Percentiles rank a stretch among this genome's conserved stretches.
Conservation (phyloP, 768 basidiomycete genomes). For the Glaciozyma martinii region DNA sequence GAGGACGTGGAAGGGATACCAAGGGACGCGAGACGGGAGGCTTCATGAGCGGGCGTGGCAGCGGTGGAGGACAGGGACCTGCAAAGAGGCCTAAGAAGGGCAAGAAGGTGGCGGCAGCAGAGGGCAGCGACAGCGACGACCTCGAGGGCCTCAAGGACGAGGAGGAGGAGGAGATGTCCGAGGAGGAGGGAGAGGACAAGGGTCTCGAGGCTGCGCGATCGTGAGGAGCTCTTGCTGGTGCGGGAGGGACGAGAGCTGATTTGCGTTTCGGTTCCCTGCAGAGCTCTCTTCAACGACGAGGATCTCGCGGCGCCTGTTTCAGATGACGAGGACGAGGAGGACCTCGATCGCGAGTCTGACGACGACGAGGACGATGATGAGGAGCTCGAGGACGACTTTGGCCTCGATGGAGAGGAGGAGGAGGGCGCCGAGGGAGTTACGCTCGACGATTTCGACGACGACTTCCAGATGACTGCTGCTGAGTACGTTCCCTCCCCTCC, state of each 20-base stretch:
- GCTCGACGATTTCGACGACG: constrained; percentile 12
- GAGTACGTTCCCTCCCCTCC: constrained; percentile 3
- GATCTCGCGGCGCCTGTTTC: constrained; percentile 30
- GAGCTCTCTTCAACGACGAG: constrained; percentile 32
- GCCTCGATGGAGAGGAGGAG: constrained; percentile 11
- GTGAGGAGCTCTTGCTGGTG: constrained; percentile 39
- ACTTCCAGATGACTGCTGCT: constrained; percentile 14
- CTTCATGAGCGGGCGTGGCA: neutral
- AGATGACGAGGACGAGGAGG: constrained; percentile 6
- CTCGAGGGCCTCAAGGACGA: constrained; percentile 38
- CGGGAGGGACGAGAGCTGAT: no score
- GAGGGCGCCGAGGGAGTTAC: constrained; percentile 22
- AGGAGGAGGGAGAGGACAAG: constrained; percentile 45
- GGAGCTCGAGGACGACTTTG: constrained; percentile 9
- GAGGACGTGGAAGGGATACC: neutral
- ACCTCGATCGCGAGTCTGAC: neutral
- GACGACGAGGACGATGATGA: constrained; percentile 20
- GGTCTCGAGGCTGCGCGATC: constrained; percentile 40
- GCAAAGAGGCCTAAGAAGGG: neutral
- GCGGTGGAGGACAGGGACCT: neutral
- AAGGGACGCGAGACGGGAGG: no score
- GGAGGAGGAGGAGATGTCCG: constrained; percentile 46
- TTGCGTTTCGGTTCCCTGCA: neutral
- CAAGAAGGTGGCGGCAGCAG: neutral
- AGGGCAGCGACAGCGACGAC: constrained; percentile 18